Percentiles rank a stretch among this genome's conserved stretches.
phyloP scores from a whole-genome alignment of 2,329 filamentous ascomycete species.

The Cladorrhinum sp. region DNA sequence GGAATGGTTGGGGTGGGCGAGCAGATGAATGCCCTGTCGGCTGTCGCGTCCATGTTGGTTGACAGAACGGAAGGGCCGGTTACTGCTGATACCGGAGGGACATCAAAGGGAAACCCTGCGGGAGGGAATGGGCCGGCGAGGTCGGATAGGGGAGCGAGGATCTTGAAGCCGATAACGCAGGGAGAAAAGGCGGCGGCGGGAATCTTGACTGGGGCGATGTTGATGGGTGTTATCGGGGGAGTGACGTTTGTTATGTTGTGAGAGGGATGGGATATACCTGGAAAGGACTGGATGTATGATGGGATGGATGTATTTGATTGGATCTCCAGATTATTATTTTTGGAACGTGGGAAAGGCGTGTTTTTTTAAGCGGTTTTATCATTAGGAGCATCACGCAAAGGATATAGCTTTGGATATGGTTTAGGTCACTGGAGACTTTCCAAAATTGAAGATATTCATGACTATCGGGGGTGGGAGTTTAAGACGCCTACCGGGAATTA shows the following conservation, averaged over 20 bases:
- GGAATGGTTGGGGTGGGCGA: constrained; percentile 61
- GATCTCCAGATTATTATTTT: too few species aligned
- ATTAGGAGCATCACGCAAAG: too few species aligned
- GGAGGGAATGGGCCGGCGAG: constrained; percentile 40
- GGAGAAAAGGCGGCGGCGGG: constrained; percentile 55
- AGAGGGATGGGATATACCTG: constrained; percentile 16
- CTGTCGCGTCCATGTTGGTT: constrained; percentile 60
- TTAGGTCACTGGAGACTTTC: too few species aligned
- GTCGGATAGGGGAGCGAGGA: constrained; percentile 5
- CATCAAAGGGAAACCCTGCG: constrained; percentile 48
- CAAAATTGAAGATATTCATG: too few species aligned
- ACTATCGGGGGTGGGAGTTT: too few species aligned
- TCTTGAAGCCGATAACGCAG: constrained; percentile 41
- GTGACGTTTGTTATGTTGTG: constrained; percentile 46
- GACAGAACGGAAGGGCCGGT: constrained; percentile 42
- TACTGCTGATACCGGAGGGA: constrained; percentile 57
- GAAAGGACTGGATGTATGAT: neutral
- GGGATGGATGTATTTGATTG: too few species aligned
- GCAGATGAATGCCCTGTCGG: constrained; percentile 65
- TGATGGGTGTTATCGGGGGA: constrained; percentile 49
- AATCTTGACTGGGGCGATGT: constrained; percentile 51
- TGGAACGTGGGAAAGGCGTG: neutral
- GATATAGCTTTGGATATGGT: too few species aligned
- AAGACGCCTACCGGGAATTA: neutral
- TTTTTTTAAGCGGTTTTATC: neutral